Evolutionary conservation across 2,329 filamentous ascomycete species (phyloP).

Genomic region (Diaporthe sp.): DNA sequence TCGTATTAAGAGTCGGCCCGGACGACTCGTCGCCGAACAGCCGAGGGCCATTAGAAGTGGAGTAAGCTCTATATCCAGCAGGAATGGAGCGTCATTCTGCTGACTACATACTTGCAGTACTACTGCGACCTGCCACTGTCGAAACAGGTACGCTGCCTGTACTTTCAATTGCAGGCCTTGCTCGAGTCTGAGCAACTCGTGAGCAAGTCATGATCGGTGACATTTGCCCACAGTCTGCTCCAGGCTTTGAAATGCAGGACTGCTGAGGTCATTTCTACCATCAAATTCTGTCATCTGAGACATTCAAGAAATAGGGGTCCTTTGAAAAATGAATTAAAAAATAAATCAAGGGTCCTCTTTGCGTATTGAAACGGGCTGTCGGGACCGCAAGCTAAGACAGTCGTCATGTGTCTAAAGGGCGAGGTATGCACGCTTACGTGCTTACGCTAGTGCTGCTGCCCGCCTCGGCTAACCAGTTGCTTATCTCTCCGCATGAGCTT

Average conservation of each 20-base stretch:
- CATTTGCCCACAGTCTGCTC: not conserved
- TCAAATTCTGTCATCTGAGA: not conserved
- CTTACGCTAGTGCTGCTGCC: not conserved
- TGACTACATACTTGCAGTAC: not conserved
- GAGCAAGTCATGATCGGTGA: not conserved
- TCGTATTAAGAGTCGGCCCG: not conserved
- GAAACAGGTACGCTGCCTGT: not conserved
- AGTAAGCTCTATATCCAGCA: not conserved
- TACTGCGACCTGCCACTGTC: too few species aligned
- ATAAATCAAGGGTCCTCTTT: not conserved
- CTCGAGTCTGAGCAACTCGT: not conserved
- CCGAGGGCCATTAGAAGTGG: slow-evolving; percentile 10
- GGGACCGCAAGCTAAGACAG: not conserved
- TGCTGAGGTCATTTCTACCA: not conserved
- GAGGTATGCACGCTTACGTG: slow-evolving; percentile 3
- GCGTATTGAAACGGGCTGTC: not conserved
- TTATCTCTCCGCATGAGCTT: slow-evolving; percentile 9
- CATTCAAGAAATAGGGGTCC: not conserved
- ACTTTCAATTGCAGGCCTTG: not conserved
- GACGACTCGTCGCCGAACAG: not conserved
- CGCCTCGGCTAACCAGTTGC: not conserved
- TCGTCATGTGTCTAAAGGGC: not conserved
- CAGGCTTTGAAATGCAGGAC: not conserved
- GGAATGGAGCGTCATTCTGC: not conserved
- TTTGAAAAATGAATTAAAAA: not conserved